Conservation (phyloP, 1,284 basidiomycete species). For the Microbotryum saponariae region DNA sequence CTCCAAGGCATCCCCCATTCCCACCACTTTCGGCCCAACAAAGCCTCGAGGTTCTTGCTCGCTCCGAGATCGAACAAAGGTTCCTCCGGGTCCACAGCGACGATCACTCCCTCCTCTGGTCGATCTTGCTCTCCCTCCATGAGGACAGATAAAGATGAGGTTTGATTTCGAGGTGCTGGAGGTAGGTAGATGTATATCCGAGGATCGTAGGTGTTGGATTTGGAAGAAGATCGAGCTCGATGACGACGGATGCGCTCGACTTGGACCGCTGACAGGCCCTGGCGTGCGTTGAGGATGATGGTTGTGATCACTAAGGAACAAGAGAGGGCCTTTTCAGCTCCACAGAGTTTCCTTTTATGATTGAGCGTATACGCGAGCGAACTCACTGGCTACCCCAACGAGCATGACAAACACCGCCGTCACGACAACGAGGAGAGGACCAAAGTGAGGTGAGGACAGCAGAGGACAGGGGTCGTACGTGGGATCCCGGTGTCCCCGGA, state of each 20-base stretch:
- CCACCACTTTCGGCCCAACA: constrained; percentile 22
- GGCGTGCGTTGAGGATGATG: constrained; percentile 12
- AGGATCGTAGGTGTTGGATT: constrained; percentile 7
- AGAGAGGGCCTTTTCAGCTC: too few species aligned
- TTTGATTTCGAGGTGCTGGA: background rate
- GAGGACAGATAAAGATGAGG: too few species aligned
- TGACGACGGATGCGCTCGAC: constrained; percentile 13
- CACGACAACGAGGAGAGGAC: constrained; percentile 12
- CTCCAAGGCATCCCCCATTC: constrained; percentile 10
- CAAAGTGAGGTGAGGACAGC: constrained; percentile 1
- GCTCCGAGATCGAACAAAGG: constrained; percentile 21
- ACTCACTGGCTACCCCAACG: constrained; percentile 15
- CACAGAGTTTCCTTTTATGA: too few species aligned
- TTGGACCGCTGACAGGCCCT: constrained; percentile 18
- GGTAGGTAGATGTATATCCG: constrained; percentile 21
- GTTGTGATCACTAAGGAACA: constrained; percentile 11
- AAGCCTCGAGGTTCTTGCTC: constrained; percentile 9
- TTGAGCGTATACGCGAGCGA: too few species aligned
- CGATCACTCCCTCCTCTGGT: constrained; percentile 1
- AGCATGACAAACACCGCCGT: background rate
- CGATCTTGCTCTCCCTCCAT: background rate
- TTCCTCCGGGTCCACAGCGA: constrained; percentile 12
- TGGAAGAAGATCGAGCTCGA: background rate
- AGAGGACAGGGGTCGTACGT: constrained; percentile 2
- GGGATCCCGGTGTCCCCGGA: background rate